Conservation (phyloP, 2,329 filamentous ascomycete species). For the Fusarium torulosum region DNA sequence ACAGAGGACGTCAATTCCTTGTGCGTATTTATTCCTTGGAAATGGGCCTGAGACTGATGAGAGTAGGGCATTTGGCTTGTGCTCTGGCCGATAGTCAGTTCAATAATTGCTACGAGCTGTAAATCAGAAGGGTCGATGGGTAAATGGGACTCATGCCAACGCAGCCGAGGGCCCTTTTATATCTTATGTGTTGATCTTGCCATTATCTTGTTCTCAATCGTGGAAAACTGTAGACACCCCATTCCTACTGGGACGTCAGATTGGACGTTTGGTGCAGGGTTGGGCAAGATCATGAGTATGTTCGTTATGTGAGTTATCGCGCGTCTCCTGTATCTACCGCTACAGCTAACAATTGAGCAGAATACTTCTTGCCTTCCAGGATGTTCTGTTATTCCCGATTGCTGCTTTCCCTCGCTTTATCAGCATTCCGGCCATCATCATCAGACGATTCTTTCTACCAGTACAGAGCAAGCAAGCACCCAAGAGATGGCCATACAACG, state of each 20-base stretch:
- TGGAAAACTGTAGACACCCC: slow-evolving; percentile 19
- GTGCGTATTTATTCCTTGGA: neutral
- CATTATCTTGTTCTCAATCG: slow-evolving; percentile 1
- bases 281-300: slow-evolving; percentile 21
- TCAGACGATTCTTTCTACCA: neutral
- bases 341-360: neutral
- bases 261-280: slow-evolving; percentile 14
- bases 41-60: neutral
- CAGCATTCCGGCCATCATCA: slow-evolving; percentile 1
- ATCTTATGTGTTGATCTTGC: slow-evolving; percentile 21
- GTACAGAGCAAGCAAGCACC: neutral
- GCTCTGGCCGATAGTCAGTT: slow-evolving; percentile 22
- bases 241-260: slow-evolving; percentile 2
- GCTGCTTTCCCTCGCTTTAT: slow-evolving; percentile 11
- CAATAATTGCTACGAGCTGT: neutral
- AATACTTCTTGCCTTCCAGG: neutral
- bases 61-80: slow-evolving; percentile 13
- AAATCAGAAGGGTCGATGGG: neutral
- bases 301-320: slow-evolving; percentile 19
- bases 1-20: slow-evolving; percentile 17
- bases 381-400: neutral
- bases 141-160: neutral
- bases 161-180: slow-evolving; percentile 20
- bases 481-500: neutral
- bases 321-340: no score